A percentile compares a stretch with the other conserved stretches of the same genome.
Conservation (phyloP, 169 alveolate genomes). For the Cryptosporidium tyzzeri region DNA sequence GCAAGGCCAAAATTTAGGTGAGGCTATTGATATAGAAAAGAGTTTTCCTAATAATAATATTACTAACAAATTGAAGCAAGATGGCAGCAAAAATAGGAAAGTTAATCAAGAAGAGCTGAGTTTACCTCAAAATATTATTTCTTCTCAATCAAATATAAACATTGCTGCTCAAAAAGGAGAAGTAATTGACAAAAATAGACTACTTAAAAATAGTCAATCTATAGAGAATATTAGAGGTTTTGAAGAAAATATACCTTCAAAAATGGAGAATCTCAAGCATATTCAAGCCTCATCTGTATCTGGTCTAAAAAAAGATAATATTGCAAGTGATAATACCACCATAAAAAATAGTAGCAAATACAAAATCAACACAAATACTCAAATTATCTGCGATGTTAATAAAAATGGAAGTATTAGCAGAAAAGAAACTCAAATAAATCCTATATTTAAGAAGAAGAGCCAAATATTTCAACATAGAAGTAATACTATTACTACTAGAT, state of each 20-base stretch:
- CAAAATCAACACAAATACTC: not conserved
- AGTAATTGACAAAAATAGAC: not conserved
- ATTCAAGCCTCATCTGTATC: not conserved
- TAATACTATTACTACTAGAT: slow-evolving; percentile 34
- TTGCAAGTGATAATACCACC: not conserved
- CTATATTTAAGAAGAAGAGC: not conserved
- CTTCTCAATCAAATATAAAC: not conserved
- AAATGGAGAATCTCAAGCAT: not conserved
- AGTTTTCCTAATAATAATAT: not conserved
- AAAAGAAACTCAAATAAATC: not conserved
- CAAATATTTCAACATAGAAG: not conserved
- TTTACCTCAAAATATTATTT: not conserved
- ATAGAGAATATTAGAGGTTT: not conserved
- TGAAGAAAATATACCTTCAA: not conserved
- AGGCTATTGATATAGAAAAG: no score
- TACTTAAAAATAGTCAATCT: slow-evolving; percentile 2
- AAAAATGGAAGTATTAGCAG: not conserved
- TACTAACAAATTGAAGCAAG: not conserved
- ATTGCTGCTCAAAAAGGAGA: not conserved
- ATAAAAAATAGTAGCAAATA: not conserved
- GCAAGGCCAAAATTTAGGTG: not conserved
- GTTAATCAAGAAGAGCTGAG: not conserved
- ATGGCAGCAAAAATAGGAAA: not conserved
- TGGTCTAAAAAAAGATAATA: not conserved
- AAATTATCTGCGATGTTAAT: not conserved